phyloP scores from a whole-genome alignment of 805 yeast genomes.

The Pichia ethanolica region DNA sequence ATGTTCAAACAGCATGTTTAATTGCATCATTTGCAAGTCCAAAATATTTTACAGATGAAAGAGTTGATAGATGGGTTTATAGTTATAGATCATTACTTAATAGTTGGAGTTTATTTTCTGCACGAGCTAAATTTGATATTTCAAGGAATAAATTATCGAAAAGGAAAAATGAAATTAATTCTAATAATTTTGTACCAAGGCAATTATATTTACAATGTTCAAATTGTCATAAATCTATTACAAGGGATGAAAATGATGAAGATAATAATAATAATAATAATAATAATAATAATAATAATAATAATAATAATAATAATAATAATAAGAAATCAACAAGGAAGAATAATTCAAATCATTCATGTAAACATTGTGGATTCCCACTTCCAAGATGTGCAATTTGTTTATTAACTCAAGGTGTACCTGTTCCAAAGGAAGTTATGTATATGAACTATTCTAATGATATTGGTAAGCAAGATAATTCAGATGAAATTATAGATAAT shows the following conservation, averaged over 20 bases:
- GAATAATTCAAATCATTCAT: conserved; percentile 25
- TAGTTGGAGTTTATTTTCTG: conserved; percentile 73
- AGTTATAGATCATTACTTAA: conserved; percentile 62
- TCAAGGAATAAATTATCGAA: conserved; percentile 58
- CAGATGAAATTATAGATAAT: neutral
- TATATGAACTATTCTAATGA: conserved; percentile 17
- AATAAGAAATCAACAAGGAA: conserved; percentile 1
- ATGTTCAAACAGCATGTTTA: conserved; percentile 85
- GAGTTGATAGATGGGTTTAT: conserved; percentile 75
- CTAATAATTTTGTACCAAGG: conserved; percentile 49
- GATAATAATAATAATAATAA: neutral
- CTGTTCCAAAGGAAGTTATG: conserved; percentile 38
- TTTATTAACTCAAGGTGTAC: conserved; percentile 66
- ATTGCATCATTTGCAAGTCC: conserved; percentile 80
- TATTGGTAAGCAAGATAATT: neutral
- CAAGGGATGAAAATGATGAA: conserved; percentile 24
- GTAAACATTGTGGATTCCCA: conserved; percentile 84
- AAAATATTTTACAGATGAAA: conserved; percentile 61
- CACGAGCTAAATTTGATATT: conserved; percentile 81
- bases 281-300: too few relatives aligned
- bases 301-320: neutral
- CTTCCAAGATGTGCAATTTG: conserved; percentile 91
- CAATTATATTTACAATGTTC: conserved; percentile 79
- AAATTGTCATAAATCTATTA: conserved; percentile 70
- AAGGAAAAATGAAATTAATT: conserved; percentile 36